These are phyloP conservation scores for Sequoiadendron giganteum DNA, from an alignment of 75 land plant genomes.

Conservation along the genomic window DNA sequence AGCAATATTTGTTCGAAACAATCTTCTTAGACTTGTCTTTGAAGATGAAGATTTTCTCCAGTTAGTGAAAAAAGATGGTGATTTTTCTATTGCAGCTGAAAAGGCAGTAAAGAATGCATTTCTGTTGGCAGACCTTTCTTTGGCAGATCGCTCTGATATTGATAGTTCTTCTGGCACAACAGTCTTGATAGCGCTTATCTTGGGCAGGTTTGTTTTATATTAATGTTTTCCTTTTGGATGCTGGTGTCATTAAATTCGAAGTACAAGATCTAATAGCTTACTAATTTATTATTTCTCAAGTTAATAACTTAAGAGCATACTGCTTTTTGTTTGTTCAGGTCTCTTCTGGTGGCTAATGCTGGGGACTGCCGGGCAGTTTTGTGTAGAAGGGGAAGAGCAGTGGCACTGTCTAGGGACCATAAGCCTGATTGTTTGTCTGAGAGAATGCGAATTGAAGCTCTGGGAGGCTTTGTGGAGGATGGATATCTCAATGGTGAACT, in stretches of 20 bases:
- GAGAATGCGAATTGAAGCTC: constrained; percentile 55
- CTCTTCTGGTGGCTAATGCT: constrained; percentile 83
- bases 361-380: constrained; percentile 96
- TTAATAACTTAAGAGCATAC: neutral
- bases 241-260: neutral
- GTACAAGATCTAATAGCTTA: neutral
- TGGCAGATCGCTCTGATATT: constrained; percentile 53
- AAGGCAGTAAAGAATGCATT: constrained; percentile 47
- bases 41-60: constrained; percentile 46
- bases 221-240: constrained; percentile 6
- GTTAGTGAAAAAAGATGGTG: constrained; percentile 26
- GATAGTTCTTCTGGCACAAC: constrained; percentile 64
- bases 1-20: constrained; percentile 55
- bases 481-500: constrained; percentile 75
- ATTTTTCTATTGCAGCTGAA: constrained; percentile 38
- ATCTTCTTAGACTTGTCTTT: constrained; percentile 47
- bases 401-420: constrained; percentile 88
- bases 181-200: constrained; percentile 58
- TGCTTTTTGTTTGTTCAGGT: constrained; percentile 37
- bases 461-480: constrained; percentile 71
- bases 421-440: constrained; percentile 50
- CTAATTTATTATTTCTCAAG: neutral
- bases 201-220: constrained; percentile 52
- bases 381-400: constrained; percentile 72
- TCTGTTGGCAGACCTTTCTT: constrained; percentile 54